Percentiles rank a stretch among this genome's conserved stretches.
phyloP scores from a whole-genome alignment of 1,284 basidiomycete genomes.

The Quambalaria eucalypti region DNA sequence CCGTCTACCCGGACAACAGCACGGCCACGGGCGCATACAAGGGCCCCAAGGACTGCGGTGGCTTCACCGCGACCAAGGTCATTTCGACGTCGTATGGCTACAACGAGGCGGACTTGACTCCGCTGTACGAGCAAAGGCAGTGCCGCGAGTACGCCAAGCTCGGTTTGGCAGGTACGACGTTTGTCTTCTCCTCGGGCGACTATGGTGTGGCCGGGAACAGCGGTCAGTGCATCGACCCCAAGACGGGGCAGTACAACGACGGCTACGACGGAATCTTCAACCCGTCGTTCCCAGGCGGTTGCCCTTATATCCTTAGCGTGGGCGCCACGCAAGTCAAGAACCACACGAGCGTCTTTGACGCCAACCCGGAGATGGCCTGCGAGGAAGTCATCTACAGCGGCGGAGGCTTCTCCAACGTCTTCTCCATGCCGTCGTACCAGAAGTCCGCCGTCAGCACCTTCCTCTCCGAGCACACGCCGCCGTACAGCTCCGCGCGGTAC shows the following conservation, averaged over 20 bases:
- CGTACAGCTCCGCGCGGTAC: conserved; percentile 52
- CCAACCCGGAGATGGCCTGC: conserved; percentile 5
- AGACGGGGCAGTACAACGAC: conserved; percentile 47
- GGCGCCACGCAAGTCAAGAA: conserved; percentile 10
- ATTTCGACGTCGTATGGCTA: conserved; percentile 55
- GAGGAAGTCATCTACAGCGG: conserved; percentile 43
- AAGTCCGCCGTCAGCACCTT: conserved; percentile 52
- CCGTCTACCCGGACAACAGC: conserved; percentile 54
- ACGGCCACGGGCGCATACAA: conserved; percentile 46
- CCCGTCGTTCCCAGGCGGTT: conserved; percentile 8
- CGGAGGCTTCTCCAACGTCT: conserved; percentile 62
- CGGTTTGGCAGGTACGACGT: conserved; percentile 52
- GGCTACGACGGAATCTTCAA: conserved; percentile 6
- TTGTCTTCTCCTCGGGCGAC: conserved; percentile 52
- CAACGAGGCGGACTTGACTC: conserved; percentile 52
- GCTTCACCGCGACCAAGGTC: conserved; percentile 52
- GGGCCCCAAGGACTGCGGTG: conserved; percentile 54
- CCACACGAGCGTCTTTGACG: neutral
- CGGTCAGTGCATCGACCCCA: conserved; percentile 50
- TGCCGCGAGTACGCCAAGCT: conserved; percentile 56
- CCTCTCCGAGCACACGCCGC: conserved; percentile 52
- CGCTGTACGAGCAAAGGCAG: conserved; percentile 52
- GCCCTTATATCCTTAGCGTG: conserved; percentile 12
- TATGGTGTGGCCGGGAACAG: conserved; percentile 20
- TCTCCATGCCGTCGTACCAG: conserved; percentile 56